Conservation (phyloP, 192 early-diverging fungal genomes). For the Chytriomyces confervae region DNA sequence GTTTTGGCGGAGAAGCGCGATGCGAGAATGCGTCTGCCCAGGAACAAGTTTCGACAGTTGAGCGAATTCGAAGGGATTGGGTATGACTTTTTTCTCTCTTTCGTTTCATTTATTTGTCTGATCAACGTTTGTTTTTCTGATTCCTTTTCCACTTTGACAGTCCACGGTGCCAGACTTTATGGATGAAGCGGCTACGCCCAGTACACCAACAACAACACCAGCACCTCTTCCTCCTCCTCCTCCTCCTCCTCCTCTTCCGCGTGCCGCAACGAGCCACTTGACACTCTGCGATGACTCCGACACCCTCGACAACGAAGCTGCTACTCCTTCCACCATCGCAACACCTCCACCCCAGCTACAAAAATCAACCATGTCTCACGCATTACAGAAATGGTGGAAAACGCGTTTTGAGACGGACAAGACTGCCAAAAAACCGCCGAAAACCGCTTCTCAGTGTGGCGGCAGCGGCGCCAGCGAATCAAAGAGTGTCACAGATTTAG, state of each 20-base stretch:
- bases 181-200: not conserved
- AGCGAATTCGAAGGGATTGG: constrained; percentile 14
- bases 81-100: not conserved
- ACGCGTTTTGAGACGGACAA: constrained; percentile 18
- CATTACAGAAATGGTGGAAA: constrained; percentile 20
- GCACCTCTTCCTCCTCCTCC: not conserved
- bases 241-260: not conserved
- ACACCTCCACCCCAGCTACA: not conserved
- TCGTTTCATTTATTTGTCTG: no score
- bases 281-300: not conserved
- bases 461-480: not conserved
- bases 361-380: not conserved
- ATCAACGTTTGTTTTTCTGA: no score
- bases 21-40: not conserved
- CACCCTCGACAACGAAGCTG: no score
- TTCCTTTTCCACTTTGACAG: not conserved
- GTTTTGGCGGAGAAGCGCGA: no score
- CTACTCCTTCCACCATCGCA: not conserved
- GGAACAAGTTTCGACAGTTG: constrained; percentile 3
- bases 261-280: constrained; percentile 4
- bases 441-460: not conserved
- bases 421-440: not conserved
- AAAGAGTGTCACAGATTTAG: not conserved
- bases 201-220: not conserved
- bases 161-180: constrained; percentile 29